Conservation (phyloP, 371 early-diverging fungal genomes). For the Mortierella polycephala region DNA sequence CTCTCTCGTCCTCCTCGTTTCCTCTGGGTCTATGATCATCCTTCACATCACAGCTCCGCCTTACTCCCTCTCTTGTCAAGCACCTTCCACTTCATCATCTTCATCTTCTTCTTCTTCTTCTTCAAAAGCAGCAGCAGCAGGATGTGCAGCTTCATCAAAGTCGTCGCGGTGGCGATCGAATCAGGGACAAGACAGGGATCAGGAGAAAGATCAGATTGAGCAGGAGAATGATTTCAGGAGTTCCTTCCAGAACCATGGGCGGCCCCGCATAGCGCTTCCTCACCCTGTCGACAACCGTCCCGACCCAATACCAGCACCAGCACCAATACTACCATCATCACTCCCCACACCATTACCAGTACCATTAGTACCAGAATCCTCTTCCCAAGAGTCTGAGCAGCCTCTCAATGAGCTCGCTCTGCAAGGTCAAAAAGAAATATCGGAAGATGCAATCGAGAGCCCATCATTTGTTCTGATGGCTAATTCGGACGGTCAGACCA, state of each 20-base stretch:
- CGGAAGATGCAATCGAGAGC: slow-evolving; percentile 16
- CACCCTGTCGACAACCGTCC: slow-evolving; percentile 26
- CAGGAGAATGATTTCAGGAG: slow-evolving; percentile 1
- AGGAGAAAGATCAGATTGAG: background rate
- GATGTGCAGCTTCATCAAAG: background rate
- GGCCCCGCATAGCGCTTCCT: slow-evolving; percentile 43
- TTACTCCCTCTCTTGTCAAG: slow-evolving; percentile 22
- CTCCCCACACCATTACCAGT: background rate
- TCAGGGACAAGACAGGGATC: slow-evolving; percentile 14
- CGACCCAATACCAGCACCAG: slow-evolving; percentile 5
- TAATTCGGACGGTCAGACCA: too few species aligned
- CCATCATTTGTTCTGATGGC: slow-evolving; percentile 1
- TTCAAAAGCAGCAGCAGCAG: background rate
- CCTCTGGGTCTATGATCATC: slow-evolving; percentile 53
- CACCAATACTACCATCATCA: background rate
- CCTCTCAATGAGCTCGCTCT: too few species aligned
- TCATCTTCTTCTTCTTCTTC: slow-evolving; percentile 14
- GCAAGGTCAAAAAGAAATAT: background rate
- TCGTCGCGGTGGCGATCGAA: slow-evolving; percentile 11
- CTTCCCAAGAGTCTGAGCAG: too few species aligned
- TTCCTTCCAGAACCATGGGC: slow-evolving; percentile 25
- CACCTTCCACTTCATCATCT: slow-evolving; percentile 24
- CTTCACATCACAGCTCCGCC: slow-evolving; percentile 34
- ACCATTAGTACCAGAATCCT: slow-evolving; percentile 4
- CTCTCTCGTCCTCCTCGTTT: slow-evolving; percentile 37